These are phyloP conservation scores for Termitomyces sp. DNA, from an alignment of 768 basidiomycete genomes.

Conservation along the genomic window DNA sequence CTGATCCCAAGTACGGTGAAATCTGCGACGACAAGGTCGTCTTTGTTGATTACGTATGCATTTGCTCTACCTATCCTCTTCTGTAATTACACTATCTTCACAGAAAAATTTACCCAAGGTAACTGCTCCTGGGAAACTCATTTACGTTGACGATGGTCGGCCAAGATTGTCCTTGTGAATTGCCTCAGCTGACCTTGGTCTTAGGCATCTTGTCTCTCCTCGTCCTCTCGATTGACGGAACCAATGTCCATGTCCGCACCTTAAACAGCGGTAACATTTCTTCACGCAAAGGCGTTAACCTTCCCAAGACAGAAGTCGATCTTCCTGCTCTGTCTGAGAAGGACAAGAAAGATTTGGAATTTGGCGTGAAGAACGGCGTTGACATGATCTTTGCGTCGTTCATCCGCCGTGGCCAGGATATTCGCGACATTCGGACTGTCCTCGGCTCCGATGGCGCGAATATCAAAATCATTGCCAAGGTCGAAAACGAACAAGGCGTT, in stretches of 20 bases:
- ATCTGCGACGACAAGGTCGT: constrained; percentile 77
- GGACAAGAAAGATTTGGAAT: constrained; percentile 92
- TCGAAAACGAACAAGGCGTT: constrained; percentile 99
- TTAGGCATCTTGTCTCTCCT: constrained; percentile 86
- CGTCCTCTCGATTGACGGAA: constrained; percentile 82
- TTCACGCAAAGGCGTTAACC: constrained; percentile 98
- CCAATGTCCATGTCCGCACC: constrained; percentile 76
- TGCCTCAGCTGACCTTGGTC: neutral
- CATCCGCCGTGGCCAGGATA: constrained; percentile 93
- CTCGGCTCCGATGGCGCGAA: constrained; percentile 91
- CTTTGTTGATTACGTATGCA: constrained; percentile 89
- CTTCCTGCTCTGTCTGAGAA: constrained; percentile 96
- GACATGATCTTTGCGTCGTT: constrained; percentile 99
- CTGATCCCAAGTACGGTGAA: constrained; percentile 76
- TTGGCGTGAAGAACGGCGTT: constrained; percentile 96
- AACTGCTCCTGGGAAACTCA: constrained; percentile 92
- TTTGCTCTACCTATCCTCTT: neutral
- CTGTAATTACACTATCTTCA: constrained; percentile 3
- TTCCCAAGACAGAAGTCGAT: constrained; percentile 97
- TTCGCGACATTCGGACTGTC: constrained; percentile 87
- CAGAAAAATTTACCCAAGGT: constrained; percentile 93
- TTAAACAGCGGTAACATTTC: constrained; percentile 90
- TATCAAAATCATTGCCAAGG: constrained; percentile 99
- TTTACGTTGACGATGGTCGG: constrained; percentile 94
- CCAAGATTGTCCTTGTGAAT: neutral